Conservation (phyloP, 768 basidiomycete genomes). For the Hypsizygus marmoreus region DNA sequence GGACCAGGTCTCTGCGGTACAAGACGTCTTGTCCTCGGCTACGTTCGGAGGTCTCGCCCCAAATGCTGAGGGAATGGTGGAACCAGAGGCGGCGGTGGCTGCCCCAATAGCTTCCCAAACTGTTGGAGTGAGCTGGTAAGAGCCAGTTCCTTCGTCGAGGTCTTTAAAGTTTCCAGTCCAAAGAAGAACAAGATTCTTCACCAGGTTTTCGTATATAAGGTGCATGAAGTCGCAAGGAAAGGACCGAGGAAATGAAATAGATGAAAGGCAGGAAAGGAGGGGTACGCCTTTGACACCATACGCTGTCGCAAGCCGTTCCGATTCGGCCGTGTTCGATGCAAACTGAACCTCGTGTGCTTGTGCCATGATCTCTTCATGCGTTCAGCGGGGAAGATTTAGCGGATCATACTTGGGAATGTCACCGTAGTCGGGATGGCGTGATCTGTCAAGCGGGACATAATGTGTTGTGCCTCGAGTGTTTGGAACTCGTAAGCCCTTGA, state of each 20-base stretch:
- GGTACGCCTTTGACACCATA: slow-evolving; percentile 39
- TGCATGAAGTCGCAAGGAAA: slow-evolving; percentile 55
- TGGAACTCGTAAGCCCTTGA: slow-evolving; percentile 23
- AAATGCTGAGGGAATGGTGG: slow-evolving; percentile 28
- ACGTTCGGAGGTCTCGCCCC: slow-evolving; percentile 29
- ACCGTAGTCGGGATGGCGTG: neutral
- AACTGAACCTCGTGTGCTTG: slow-evolving; percentile 19
- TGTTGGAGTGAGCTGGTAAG: slow-evolving; percentile 19
- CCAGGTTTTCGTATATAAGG: slow-evolving; percentile 39
- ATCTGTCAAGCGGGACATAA: slow-evolving; percentile 22
- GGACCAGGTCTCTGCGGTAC: slow-evolving; percentile 23
- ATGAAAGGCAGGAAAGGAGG: slow-evolving; percentile 30
- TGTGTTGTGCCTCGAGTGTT: slow-evolving; percentile 11
- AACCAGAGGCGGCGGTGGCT: slow-evolving; percentile 27
- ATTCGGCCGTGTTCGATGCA: slow-evolving; percentile 16
- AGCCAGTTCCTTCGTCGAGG: slow-evolving; percentile 26
- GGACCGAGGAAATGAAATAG: slow-evolving; percentile 34
- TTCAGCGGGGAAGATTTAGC: slow-evolving; percentile 15
- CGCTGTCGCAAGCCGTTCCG: slow-evolving; percentile 16
- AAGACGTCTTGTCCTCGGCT: slow-evolving; percentile 19
- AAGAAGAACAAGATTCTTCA: slow-evolving; percentile 35
- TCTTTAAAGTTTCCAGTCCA: slow-evolving; percentile 44
- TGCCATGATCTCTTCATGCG: slow-evolving; percentile 11
- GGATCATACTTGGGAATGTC: slow-evolving; percentile 18
- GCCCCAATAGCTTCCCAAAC: slow-evolving; percentile 40